Conservation (phyloP, 2,329 filamentous ascomycete species). For the Raffaelea deltoideospora region DNA sequence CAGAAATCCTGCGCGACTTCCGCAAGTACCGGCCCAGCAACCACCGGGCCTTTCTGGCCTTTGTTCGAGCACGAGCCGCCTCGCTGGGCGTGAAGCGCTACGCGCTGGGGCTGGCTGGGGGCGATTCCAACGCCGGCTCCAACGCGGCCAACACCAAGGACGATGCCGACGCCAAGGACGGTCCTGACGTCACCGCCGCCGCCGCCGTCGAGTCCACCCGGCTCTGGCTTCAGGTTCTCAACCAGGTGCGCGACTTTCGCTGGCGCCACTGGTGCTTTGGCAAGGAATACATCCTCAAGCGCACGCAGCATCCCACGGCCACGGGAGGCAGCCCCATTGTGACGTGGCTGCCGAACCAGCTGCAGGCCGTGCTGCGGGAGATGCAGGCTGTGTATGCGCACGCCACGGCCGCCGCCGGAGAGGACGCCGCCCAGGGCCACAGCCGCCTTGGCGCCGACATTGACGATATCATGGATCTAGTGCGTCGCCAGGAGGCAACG, state of each 20-base stretch:
- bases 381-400: slow-evolving; percentile 45
- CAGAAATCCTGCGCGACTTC: slow-evolving; percentile 78
- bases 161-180: slow-evolving; percentile 11
- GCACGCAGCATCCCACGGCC: slow-evolving; percentile 59
- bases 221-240: slow-evolving; percentile 49
- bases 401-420: slow-evolving; percentile 19
- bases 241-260: slow-evolving; percentile 67
- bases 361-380: slow-evolving; percentile 56
- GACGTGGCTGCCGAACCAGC: slow-evolving; percentile 72
- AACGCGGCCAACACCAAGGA: slow-evolving; percentile 10
- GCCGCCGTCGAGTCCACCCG: slow-evolving; percentile 32
- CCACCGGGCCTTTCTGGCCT: slow-evolving; percentile 70
- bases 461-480: slow-evolving; percentile 52
- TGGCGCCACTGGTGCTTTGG: slow-evolving; percentile 82
- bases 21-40: slow-evolving; percentile 77
- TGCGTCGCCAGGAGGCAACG: slow-evolving; percentile 46
- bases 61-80: slow-evolving; percentile 39
- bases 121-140: no score
- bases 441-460: slow-evolving; percentile 28
- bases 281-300: slow-evolving; percentile 70
- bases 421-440: slow-evolving; percentile 5
- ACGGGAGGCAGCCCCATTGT: slow-evolving; percentile 73
- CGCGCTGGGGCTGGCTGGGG: slow-evolving; percentile 24
- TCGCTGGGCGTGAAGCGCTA: slow-evolving; percentile 42
- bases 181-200: neutral